Conservation (phyloP, 345 rosid species). For the Syzygium aqueum region DNA sequence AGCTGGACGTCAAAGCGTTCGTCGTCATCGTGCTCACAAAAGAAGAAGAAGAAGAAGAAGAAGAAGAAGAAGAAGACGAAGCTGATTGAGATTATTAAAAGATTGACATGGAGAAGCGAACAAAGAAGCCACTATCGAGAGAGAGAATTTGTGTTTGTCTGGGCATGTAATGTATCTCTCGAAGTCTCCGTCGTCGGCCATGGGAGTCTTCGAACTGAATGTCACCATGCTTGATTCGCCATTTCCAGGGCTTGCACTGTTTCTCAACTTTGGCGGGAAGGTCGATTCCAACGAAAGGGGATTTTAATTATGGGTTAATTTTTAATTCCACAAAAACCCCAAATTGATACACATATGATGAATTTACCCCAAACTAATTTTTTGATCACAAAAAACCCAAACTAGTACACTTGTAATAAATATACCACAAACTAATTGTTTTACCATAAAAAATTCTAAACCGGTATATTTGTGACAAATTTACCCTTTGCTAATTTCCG, state of each 20-base stretch:
- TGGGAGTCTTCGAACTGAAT: not conserved
- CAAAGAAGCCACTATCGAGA: not conserved
- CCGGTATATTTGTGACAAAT: too few species aligned
- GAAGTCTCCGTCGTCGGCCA: not conserved
- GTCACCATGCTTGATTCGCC: not conserved
- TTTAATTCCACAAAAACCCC: too few species aligned
- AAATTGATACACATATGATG: too few species aligned
- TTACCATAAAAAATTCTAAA: too few species aligned
- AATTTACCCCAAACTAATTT: too few species aligned
- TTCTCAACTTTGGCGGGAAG: not conserved
- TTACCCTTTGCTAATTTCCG: too few species aligned
- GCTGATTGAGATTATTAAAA: accelerated
- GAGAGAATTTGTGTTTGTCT: not conserved
- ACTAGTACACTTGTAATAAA: too few species aligned
- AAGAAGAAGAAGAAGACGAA: not conserved
- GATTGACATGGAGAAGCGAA: not conserved
- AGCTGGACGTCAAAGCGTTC: not conserved
- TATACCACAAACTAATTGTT: too few species aligned
- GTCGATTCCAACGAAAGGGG: not conserved
- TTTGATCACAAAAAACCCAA: too few species aligned
- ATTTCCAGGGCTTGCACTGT: not conserved
- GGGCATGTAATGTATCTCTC: not conserved
- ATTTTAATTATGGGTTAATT: not conserved
- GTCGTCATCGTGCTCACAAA: not conserved
- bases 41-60: not conserved